These are phyloP conservation scores for Craterostigma plantagineum DNA, from an alignment of 257 asterid species.

Conservation along the genomic window DNA sequence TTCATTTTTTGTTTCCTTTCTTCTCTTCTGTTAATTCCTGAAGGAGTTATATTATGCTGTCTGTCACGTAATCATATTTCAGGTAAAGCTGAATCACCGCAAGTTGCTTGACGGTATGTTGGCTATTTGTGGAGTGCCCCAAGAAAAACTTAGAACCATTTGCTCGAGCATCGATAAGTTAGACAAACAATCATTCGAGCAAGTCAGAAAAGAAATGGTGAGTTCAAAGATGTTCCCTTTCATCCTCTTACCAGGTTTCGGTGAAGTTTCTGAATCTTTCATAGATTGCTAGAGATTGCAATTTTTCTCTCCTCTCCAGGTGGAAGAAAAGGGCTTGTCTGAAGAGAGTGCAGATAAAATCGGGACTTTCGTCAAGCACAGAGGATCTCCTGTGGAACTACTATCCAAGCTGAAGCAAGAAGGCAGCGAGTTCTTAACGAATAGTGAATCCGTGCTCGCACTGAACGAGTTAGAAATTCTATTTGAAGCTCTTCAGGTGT, in stretches of 20 bases:
- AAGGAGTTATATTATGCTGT: neutral
- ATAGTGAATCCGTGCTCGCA: conserved; percentile 51
- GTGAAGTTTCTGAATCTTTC: too few species aligned
- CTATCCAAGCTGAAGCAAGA: conserved; percentile 40
- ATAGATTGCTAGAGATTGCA: conserved; percentile 1
- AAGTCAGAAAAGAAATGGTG: conserved; percentile 88
- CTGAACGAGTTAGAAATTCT: conserved; percentile 67
- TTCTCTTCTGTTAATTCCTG: neutral
- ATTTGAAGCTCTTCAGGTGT: conserved; percentile 52
- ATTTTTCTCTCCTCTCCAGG: conserved; percentile 23
- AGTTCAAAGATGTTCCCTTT: too few species aligned
- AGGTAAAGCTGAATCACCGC: conserved; percentile 92
- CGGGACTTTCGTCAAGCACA: conserved; percentile 62
- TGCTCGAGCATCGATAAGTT: conserved; percentile 95
- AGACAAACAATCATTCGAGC: conserved; percentile 88
- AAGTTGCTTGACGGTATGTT: conserved; percentile 84
- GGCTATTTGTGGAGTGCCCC: conserved; percentile 89
- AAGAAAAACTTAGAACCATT: conserved; percentile 62
- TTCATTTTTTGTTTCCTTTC: conserved; percentile 1
- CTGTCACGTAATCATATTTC: conserved; percentile 6
- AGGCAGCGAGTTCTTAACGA: conserved; percentile 49
- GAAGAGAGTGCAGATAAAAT: conserved; percentile 61
- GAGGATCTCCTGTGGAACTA: conserved; percentile 77
- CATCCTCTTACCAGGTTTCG: too few species aligned
- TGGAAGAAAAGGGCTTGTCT: conserved; percentile 76